These are phyloP conservation scores for Pythium dissimile DNA, from an alignment of 352 stramenopile genomes.

Conservation along the genomic window DNA sequence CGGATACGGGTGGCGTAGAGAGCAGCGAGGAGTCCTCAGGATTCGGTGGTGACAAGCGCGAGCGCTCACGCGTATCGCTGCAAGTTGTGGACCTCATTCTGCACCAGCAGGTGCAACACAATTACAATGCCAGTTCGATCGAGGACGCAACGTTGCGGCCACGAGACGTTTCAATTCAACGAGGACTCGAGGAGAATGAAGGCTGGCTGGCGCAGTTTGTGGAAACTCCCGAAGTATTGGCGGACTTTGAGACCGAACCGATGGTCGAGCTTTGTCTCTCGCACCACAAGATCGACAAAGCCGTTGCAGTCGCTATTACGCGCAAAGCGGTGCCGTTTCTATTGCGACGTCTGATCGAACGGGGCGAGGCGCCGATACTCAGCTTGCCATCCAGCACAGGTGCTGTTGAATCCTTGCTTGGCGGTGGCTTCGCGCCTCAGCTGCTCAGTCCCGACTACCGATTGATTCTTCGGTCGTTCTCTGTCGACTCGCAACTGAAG, in stretches of 20 bases:
- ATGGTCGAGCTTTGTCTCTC: slow-evolving; percentile 69
- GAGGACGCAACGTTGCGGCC: slow-evolving; percentile 15
- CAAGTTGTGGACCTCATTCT: slow-evolving; percentile 57
- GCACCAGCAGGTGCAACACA: slow-evolving; percentile 47
- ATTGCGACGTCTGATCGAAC: slow-evolving; percentile 49
- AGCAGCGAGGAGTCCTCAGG: too few relatives aligned
- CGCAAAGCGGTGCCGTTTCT: slow-evolving; percentile 45
- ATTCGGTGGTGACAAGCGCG: too few relatives aligned
- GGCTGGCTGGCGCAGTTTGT: slow-evolving; percentile 58
- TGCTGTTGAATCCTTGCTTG: slow-evolving; percentile 37
- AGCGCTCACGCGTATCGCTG: slow-evolving; percentile 49
- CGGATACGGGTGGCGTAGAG: neutral
- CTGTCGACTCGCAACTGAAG: slow-evolving; percentile 46
- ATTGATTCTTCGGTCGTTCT: slow-evolving; percentile 50
- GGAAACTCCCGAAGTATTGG: slow-evolving; percentile 10
- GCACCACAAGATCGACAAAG: slow-evolving; percentile 64
- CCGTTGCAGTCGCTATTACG: slow-evolving; percentile 47
- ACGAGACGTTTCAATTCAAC: slow-evolving; percentile 10
- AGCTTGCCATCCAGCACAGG: slow-evolving; percentile 25
- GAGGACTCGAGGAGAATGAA: slow-evolving; percentile 30
- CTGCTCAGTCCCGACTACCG: slow-evolving; percentile 41
- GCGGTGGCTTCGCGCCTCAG: slow-evolving; percentile 33
- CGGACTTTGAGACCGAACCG: slow-evolving; percentile 53
- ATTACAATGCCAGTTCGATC: slow-evolving; percentile 4
- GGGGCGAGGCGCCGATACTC: slow-evolving; percentile 34